Percentiles rank a stretch among this genome's conserved stretches.
These are phyloP conservation scores for Eucalyptus regnans DNA, from an alignment of 345 rosid species.

Conservation along the genomic window DNA sequence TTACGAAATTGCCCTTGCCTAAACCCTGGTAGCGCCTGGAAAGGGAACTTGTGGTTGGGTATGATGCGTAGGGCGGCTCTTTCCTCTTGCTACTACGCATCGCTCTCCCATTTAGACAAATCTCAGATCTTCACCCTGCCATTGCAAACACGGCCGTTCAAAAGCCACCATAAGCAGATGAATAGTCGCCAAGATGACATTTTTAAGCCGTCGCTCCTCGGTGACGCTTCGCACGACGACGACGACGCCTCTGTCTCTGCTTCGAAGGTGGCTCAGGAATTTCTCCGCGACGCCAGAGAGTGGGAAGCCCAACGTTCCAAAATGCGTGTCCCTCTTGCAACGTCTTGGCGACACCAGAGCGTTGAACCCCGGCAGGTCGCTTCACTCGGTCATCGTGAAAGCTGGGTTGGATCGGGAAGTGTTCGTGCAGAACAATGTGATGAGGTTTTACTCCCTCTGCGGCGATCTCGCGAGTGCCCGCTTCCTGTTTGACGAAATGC, in stretches of 20 bases:
- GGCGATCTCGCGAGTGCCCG: background rate
- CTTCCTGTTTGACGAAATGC: conserved; percentile 14
- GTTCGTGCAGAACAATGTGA: background rate
- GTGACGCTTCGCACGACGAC: background rate
- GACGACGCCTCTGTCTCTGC: background rate
- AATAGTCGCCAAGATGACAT: background rate
- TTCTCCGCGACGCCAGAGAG: background rate
- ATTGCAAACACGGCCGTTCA: background rate
- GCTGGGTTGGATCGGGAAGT: background rate
- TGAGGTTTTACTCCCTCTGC: background rate
- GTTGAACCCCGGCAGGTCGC: background rate
- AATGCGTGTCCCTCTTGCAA: background rate
- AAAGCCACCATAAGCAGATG: background rate
- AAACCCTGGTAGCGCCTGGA: background rate
- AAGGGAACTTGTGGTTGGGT: too few relatives aligned
- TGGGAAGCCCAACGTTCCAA: background rate
- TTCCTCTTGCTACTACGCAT: too few relatives aligned
- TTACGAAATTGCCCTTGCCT: background rate
- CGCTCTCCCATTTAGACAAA: background rate
- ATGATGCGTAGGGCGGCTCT: too few relatives aligned
- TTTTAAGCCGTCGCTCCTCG: background rate
- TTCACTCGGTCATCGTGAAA: background rate
- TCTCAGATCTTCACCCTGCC: background rate
- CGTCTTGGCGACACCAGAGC: background rate
- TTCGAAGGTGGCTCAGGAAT: background rate